A percentile compares a stretch with the other conserved stretches of the same genome.
Evolutionary conservation across 2,329 filamentous ascomycete genomes (phyloP).

Genomic region (Didymosphaeria variabile): DNA sequence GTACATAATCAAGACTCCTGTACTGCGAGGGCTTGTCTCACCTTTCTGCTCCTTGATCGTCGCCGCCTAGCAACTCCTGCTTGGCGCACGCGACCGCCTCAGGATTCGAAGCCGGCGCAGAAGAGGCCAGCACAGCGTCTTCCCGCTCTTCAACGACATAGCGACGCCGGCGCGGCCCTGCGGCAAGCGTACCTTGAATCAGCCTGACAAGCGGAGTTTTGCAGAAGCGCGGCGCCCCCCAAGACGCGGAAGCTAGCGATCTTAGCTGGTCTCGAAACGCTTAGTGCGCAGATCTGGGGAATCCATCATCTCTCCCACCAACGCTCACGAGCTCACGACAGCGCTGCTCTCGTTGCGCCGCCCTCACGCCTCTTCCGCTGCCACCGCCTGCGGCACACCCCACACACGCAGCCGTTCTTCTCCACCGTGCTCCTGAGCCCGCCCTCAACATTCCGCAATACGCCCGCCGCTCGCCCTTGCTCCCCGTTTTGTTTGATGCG

Average conservation of each 20-base stretch:
- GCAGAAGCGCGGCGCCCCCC: conserved; percentile 11
- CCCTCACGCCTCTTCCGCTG: conserved; percentile 14
- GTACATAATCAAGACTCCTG: conserved; percentile 38
- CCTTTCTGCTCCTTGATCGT: conserved; percentile 18
- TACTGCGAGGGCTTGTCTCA: conserved; percentile 41
- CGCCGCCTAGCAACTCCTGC: conserved; percentile 9
- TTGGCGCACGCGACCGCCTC: conserved; percentile 20
- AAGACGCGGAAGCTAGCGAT: conserved; percentile 13
- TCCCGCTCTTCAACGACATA: background rate
- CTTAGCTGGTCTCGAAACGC: conserved; percentile 10
- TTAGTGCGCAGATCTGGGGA: conserved; percentile 20
- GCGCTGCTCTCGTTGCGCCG: conserved; percentile 7
- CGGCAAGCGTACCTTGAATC: background rate
- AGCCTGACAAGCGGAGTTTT: conserved; percentile 9
- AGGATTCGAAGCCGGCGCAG: background rate
- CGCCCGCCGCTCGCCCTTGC: conserved; percentile 44
- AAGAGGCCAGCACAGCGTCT: conserved; percentile 4
- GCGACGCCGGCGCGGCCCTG: conserved; percentile 1
- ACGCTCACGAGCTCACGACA: background rate
- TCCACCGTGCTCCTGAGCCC: background rate
- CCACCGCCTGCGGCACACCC: background rate
- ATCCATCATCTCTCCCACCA: conserved; percentile 16
- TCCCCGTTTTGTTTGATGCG: conserved; percentile 32
- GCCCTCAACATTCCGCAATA: conserved; percentile 31
- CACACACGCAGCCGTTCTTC: background rate